phyloP scores from a whole-genome alignment of 192 early-diverging fungal genomes.

The Chytriomyces confervae region DNA sequence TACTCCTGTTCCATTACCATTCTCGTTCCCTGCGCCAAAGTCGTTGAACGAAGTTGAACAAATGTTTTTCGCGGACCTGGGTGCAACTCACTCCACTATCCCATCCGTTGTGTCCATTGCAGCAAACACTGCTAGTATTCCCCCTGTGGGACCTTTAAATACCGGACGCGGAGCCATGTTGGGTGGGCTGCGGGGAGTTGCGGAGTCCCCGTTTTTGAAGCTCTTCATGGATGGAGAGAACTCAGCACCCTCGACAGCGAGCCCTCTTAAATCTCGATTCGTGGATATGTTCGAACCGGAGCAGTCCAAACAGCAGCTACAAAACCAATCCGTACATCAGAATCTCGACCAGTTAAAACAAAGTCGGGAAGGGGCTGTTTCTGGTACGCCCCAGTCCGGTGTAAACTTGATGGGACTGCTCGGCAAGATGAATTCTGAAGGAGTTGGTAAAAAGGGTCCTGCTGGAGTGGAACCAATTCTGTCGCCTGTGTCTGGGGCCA shows the following conservation, averaged over 20 bases:
- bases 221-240: no score
- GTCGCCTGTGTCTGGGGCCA: background rate
- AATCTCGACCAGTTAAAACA: no score
- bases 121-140: no score
- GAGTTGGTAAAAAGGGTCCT: background rate
- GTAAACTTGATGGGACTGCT: conserved; percentile 18
- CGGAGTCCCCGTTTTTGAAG: no score
- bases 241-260: background rate
- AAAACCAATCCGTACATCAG: no score
- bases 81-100: no score
- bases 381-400: background rate
- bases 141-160: no score
- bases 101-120: no score
- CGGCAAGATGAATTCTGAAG: conserved; percentile 7
- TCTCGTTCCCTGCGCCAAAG: background rate
- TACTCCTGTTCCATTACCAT: background rate
- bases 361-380: background rate
- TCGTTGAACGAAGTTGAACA: background rate
- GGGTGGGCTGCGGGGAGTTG: no score
- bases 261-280: conserved; percentile 9
- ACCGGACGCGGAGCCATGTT: no score
- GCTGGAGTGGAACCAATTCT: no score
- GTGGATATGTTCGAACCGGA: conserved; percentile 5
- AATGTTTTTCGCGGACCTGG: background rate
- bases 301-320: no score